Evolutionary conservation across 805 yeast species (phyloP).

Genomic region (Nakazawaea peltata): DNA sequence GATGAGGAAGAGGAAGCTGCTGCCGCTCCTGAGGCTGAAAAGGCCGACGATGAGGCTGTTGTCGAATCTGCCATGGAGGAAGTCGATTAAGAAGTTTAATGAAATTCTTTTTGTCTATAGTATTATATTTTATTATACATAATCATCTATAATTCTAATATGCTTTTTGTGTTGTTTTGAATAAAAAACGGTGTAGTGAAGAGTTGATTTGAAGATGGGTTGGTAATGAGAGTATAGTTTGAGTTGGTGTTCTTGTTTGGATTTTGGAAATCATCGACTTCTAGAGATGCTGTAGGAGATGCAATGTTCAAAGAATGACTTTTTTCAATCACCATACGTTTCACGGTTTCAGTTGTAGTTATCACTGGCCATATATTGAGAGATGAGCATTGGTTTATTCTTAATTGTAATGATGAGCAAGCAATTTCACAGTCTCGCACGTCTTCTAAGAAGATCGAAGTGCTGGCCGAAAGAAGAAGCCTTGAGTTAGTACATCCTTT

Average conservation of each 20-base stretch:
- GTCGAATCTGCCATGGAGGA: slow-evolving; percentile 98
- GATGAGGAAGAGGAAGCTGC: slow-evolving; percentile 71
- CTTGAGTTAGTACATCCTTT: too few species aligned
- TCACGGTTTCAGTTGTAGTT: too few species aligned
- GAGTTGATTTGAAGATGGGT: not conserved
- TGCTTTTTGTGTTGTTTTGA: too few species aligned
- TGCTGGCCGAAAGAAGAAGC: too few species aligned
- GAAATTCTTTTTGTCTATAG: not conserved
- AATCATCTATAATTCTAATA: not conserved
- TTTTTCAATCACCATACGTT: slow-evolving; percentile 19
- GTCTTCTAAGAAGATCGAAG: too few species aligned
- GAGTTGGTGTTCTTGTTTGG: slow-evolving; percentile 16
- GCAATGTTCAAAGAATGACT: slow-evolving; percentile 12
- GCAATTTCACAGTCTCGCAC: too few species aligned
- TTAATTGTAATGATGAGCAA: too few species aligned
- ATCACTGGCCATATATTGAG: too few species aligned
- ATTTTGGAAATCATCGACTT: slow-evolving; percentile 20
- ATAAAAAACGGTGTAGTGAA: not conserved
- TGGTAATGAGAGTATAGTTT: slow-evolving; percentile 11
- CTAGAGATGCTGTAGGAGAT: too few species aligned
- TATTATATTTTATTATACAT: too few species aligned
- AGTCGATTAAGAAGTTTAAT: slow-evolving; percentile 92
- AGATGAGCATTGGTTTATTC: too few species aligned
- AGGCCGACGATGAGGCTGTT: slow-evolving; percentile 56
- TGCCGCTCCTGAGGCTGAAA: slow-evolving; percentile 32